Base-by-base conservation (phyloP, 352 stramenopile genomes). In the Phytophthora lateralis region DNA sequence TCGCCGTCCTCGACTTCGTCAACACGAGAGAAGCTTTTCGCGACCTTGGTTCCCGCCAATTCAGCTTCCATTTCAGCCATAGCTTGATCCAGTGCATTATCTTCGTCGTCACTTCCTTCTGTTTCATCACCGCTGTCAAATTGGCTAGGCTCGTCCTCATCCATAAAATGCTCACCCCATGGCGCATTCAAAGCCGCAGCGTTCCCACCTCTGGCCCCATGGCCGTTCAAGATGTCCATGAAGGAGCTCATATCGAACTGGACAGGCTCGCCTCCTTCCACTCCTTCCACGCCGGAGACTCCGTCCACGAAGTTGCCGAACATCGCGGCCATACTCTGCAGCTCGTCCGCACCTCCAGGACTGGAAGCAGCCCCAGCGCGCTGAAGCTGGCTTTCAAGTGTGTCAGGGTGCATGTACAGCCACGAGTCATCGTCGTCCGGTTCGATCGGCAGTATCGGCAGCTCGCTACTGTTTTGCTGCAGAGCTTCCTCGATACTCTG, bases 11-110 rank as follows among this genome's bases (percentile, higher is more conserved):
- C 55, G 26, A 76, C 12, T 26, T 70, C 46, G 21, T 75, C 56
- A 15, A 75, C 61, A n/a, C 52, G 58, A 10, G 69, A 56, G 20
- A 93, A 92, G 47, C 78, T 91, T 64, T 85, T 77, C 18, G 43
- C 59, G 44, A 92, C 63, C 21, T 82, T 85, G 2, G 81, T 83
- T 26, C 62, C 53, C 21, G 60, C 45, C 15, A 95, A 59, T 37
- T 93, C 84, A 0, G 65, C 75, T 26, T 95, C 87, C 84, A 95
- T 92, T 66, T 89, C 80, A 4, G 68, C 79, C 82, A 93, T 93
- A 0, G 79, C 78, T 24, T 81, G 55, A 0, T 77, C 71, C 64
- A 92, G 63, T 5, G 76, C 63, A 14, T 60, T 44, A 11, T 87
- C 71, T 29, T 80, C 70, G 1, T 80, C 61, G 7, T 69, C 70